Evolutionary conservation across 2,329 filamentous ascomycete genomes (phyloP).

Genomic region (Fusarium algeriense): DNA sequence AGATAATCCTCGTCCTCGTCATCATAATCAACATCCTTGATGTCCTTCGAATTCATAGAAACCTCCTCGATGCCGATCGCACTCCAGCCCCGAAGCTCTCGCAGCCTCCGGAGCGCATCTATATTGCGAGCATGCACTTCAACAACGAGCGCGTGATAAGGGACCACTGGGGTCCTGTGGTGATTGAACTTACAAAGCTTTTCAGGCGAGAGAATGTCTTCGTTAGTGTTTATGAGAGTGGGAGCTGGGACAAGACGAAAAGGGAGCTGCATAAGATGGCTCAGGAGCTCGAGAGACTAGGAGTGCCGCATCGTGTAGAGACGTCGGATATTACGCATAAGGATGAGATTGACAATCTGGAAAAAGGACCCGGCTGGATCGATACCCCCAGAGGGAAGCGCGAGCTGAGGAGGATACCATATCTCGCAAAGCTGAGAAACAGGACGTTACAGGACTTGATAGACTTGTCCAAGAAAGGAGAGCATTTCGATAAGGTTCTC

Average conservation of each 20-base stretch:
- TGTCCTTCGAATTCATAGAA: constrained; percentile 54
- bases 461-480: constrained; percentile 62
- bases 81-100: constrained; percentile 42
- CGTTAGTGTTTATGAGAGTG: constrained; percentile 76
- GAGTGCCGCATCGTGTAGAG: constrained; percentile 67
- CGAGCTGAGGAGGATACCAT: constrained; percentile 76
- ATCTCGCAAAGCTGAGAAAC: constrained; percentile 74
- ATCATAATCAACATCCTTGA: constrained; percentile 56
- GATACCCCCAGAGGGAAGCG: constrained; percentile 64
- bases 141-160: constrained; percentile 72
- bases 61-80: constrained; percentile 49
- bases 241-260: constrained; percentile 77
- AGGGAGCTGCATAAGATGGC: constrained; percentile 69
- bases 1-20: constrained; percentile 52
- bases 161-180: constrained; percentile 71
- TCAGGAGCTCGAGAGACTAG: constrained; percentile 61
- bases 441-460: constrained; percentile 69
- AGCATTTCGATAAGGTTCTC: constrained; percentile 68
- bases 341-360: constrained; percentile 63
- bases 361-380: constrained; percentile 71
- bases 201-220: constrained; percentile 75
- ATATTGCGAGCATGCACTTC: constrained; percentile 77
- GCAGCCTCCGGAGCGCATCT: constrained; percentile 62
- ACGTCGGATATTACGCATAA: constrained; percentile 70
- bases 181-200: constrained; percentile 67